Conservation (phyloP, 1,139 yeast genomes). For the Debaryomyces subglobosus region DNA sequence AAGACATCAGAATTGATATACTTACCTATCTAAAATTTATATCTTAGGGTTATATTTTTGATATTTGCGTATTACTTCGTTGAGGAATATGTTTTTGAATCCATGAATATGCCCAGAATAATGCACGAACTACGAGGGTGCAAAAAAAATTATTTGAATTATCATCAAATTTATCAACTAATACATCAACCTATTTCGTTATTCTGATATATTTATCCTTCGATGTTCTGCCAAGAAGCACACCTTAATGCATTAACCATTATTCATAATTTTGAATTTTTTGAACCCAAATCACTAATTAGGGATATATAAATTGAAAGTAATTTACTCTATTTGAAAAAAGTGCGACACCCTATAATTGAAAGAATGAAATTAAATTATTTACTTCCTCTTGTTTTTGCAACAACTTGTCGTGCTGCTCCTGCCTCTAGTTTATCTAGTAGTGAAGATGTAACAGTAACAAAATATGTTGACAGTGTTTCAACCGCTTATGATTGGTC, state of each 20-base stretch:
- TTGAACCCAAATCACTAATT: neutral
- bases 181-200: neutral
- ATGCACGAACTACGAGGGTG: neutral
- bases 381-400: neutral
- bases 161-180: neutral
- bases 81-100: neutral
- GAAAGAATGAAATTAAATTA: neutral
- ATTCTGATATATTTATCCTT: neutral
- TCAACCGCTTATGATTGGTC: slow-evolving; percentile 19
- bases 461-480: slow-evolving; percentile 4
- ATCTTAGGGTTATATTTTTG: neutral
- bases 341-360: neutral
- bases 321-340: neutral
- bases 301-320: neutral
- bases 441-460: slow-evolving; percentile 3
- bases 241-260: neutral
- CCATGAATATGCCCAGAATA: neutral
- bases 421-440: neutral
- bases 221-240: neutral
- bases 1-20: neutral
- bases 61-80: neutral
- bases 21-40: neutral
- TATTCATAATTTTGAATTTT: neutral
- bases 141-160: neutral
- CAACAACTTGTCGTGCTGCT: neutral